Evolutionary conservation across 2,329 filamentous ascomycete species (phyloP), one percentile per base, ranked within the genome.

Genomic region (Hymenotorrendiella dingleyae): DNA sequence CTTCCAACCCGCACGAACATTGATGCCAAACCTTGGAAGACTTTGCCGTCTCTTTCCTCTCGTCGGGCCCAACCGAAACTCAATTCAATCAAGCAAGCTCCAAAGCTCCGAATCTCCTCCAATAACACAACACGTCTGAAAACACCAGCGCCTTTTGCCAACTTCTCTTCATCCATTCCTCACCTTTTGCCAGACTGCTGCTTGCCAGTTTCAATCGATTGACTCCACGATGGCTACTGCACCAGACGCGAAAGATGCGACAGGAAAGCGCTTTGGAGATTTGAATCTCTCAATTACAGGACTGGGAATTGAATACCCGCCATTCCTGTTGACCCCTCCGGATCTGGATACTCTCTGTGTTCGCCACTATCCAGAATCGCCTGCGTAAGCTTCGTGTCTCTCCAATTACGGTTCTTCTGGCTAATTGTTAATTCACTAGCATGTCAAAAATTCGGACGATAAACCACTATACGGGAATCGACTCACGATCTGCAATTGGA

Each of bases 391-490:
- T 12, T 16, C 10, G 19, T 9, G 12, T 17, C 7, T 21, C 5
- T 16, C n/a, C 28, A 29, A 34, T 16, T 19, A 14, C 6, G 10
- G 10, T 8, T 24, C 12, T 22, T 19, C 34, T 50, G 32, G 48
- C 41, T 36, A 37, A 38, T 17, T 24, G 16, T 23, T 19, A 17
- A 29, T 17, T 10, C 28, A 50, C 11, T 49, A 82, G 77, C 24
- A 78, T 83, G 72, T 67, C 68, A 47, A 82, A 82, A 57, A 72
- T 83, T 20, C 69, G 79, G 42, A 66, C 70, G 12, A 81, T 83
- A 58, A 84, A 82, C 62, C 68, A 71, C 43, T 81, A 71, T 53
- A 84, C 80, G 1, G 80, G 80, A 46, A 82, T 82, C 46, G 78
- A 82, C 39, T 65, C 68, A 23, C 74, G 80, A 40, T 79, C 78